A percentile compares a stretch with the other conserved stretches of the same genome.
These are phyloP conservation scores for Citrus unshiu DNA, from an alignment of 345 rosid species.

Conservation along the genomic window DNA sequence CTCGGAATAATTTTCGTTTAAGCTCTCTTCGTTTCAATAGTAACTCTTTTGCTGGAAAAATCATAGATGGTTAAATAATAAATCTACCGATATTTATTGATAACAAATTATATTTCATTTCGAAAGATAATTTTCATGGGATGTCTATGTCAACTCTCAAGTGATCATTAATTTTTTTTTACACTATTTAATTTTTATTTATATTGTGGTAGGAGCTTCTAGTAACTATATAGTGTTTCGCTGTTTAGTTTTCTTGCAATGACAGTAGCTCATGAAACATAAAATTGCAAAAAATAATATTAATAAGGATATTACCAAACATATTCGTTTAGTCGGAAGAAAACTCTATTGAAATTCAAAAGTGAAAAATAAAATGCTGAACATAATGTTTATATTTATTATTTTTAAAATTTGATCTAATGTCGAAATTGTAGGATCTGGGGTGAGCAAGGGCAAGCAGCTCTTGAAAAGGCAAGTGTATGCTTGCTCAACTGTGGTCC, in stretches of 20 bases:
- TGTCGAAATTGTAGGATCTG: slow-evolving; percentile 59
- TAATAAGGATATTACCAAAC: neutral
- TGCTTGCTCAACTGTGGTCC: slow-evolving; percentile 98
- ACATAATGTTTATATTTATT: neutral
- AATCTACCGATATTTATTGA: neutral
- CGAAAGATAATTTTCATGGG: neutral
- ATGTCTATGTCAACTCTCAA: neutral
- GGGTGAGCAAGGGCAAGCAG: slow-evolving; percentile 95
- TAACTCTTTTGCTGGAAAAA: neutral
- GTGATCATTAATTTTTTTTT: neutral
- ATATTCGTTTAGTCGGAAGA: neutral
- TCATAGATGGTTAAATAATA: neutral
- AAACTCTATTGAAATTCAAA: neutral
- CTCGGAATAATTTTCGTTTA: neutral
- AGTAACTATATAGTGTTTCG: neutral
- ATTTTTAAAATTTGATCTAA: neutral
- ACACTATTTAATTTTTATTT: neutral
- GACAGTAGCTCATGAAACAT: neutral
- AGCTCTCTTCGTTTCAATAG: neutral
- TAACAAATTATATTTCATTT: neutral
- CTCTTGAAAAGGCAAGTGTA: slow-evolving; percentile 81
- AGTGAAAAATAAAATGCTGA: neutral
- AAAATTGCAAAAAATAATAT: neutral
- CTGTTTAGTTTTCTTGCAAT: neutral
- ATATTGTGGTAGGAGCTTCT: neutral